Base-by-base conservation (phyloP, 78 protist species). In the Isochrysis galbana region DNA sequence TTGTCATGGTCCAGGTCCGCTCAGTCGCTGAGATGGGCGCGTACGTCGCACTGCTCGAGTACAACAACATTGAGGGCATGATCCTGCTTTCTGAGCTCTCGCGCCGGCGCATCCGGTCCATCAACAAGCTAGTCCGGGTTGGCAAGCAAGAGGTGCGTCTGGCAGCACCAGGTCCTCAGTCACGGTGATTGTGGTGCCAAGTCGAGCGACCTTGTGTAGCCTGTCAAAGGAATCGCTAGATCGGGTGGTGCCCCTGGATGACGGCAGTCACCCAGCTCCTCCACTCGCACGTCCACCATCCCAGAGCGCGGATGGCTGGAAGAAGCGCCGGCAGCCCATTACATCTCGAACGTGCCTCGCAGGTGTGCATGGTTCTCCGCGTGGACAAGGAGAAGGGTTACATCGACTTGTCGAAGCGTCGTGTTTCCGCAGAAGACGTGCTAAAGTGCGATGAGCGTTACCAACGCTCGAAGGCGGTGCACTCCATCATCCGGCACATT, bases 301-400 rank as follows among this genome's bases (percentile, higher is more conserved):
- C n/a, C n/a, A n/a, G n/a, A n/a, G n/a, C n/a, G n/a, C n/a, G n/a
- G n/a, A n/a, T n/a, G n/a, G n/a, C n/a, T n/a, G n/a, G n/a, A n/a
- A n/a, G n/a, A n/a, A n/a, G n/a, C n/a, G n/a, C n/a, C n/a, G n/a
- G n/a, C n/a, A n/a, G n/a, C n/a, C n/a, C n/a, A n/a, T n/a, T n/a
- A n/a, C n/a, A n/a, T n/a, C 29, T n/a, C n/a, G n/a, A n/a, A n/a
- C n/a, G n/a, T n/a, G n/a, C n/a, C n/a, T n/a, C n/a, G n/a, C n/a
- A n/a, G n/a, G 90, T 95, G 22, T 98, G 97, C 51, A 95, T 95
- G 26, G 99, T 99, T 0, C 94, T 99, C 67, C 97, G 99, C 45
- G 99, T 99, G 67, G 99, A 99, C 93, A 46, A 94, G 90, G 99
- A 98, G 44, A 98, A 98, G 93, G 98, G 98, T 93, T 99, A 98